Conservation (phyloP, 2,329 filamentous ascomycete species). For the Penicillium sp. region DNA sequence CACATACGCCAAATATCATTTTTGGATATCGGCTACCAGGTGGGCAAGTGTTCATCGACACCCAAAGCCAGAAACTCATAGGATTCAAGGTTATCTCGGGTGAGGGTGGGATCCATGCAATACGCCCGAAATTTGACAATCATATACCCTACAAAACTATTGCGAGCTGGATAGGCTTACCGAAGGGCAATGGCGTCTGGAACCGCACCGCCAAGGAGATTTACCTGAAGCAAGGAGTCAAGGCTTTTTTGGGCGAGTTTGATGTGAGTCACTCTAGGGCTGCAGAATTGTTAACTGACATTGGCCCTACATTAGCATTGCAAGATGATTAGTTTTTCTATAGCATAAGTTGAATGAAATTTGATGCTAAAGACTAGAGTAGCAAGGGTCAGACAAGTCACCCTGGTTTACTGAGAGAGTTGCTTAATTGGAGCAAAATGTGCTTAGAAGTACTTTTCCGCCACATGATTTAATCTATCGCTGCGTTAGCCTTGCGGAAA, state of each 20-base stretch:
- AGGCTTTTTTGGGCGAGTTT: neutral
- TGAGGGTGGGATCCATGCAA: neutral
- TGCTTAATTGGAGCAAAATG: no score
- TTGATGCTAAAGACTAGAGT: no score
- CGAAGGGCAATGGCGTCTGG: neutral
- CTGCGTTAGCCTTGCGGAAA: no score
- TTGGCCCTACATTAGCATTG: neutral
- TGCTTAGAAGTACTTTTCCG: no score
- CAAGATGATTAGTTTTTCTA: neutral
- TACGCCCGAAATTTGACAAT: neutral
- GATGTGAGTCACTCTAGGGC: neutral
- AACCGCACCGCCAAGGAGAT: neutral
- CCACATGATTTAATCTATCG: no score
- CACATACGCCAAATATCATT: neutral
- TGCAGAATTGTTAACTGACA: neutral
- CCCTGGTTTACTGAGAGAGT: no score
- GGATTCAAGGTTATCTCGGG: neutral
- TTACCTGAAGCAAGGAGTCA: neutral
- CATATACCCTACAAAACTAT: neutral
- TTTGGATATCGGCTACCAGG: neutral
- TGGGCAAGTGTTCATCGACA: neutral
- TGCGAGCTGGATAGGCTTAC: neutral
- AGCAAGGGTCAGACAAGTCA: no score
- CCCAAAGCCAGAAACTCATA: neutral
- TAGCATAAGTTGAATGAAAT: neutral